Conservation (phyloP, 768 basidiomycete genomes). For the Fistulinella prunicolor region DNA sequence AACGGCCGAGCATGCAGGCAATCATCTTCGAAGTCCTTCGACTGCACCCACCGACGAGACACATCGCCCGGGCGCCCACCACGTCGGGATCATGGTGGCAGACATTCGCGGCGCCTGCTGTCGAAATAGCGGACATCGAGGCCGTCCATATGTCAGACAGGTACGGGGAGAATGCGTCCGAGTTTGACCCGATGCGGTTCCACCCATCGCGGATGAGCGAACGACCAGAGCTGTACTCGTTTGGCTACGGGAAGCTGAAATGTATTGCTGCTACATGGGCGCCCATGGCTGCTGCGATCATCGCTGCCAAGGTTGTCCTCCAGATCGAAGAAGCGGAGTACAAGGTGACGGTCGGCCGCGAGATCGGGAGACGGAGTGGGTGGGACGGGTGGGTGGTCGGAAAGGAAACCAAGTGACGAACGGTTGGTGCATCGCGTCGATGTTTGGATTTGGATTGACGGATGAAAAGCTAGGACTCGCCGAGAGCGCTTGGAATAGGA, state of each 20-base stretch:
- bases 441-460: neutral
- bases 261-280: conserved; percentile 53
- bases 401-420: conserved; percentile 1
- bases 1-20: conserved; percentile 19
- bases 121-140: conserved; percentile 27
- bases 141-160: conserved; percentile 15
- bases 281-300: conserved; percentile 50
- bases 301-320: conserved; percentile 42
- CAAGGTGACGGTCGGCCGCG: conserved; percentile 11
- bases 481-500: too few relatives aligned
- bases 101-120: neutral
- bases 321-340: conserved; percentile 27
- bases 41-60: conserved; percentile 26
- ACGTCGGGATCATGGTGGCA: conserved; percentile 13
- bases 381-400: conserved; percentile 45
- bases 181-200: conserved; percentile 45
- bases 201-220: conserved; percentile 27
- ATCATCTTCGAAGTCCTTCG: conserved; percentile 30
- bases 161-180: conserved; percentile 34
- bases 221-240: conserved; percentile 36
- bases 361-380: conserved; percentile 43
- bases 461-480: neutral
- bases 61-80: conserved; percentile 18
- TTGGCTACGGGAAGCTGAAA: conserved; percentile 41
- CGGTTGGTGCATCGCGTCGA: too few relatives aligned